Evolutionary conservation across 2,329 filamentous ascomycete species (phyloP), one percentile per base, ranked within the genome.

Genomic region (Cytospora piceicola): DNA sequence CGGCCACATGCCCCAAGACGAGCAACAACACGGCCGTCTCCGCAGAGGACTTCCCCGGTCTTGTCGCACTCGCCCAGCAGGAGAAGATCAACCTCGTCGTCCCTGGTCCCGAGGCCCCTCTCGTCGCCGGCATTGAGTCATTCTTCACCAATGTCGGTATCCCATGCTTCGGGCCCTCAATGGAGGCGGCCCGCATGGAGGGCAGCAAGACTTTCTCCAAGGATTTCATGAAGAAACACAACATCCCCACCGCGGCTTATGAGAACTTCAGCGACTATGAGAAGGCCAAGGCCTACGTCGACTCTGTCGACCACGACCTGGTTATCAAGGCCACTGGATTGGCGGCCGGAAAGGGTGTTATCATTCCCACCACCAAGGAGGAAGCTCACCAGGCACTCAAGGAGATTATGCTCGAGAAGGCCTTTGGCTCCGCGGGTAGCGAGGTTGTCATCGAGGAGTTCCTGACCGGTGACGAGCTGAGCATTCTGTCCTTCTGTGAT

Each of bases 201-300:
- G 95, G 95, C 67, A 96, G 92, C 80, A 99, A 99, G 83, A 92
- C 94, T 14, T 98, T 96, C 77, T 93, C 92, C 68, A 99, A 99
- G 77, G 94, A 98, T 77, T 98, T 98, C 75, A 99, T 98, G 95
- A 90, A 91, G 78, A 88, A 90, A 70, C 88, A 96, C 79, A 85
- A 85, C 73, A 96, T 99, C 72, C 94, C 94, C 46, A 98, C 95
- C 0, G 95, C 95, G 20, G 88, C 86, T 49, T 98, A 97, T 80
- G 87, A 90, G 77, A 97, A 96, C 81, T 97, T 98, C 75, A 87
- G 83, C 76, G 84, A 91, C 72, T 94, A 91, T 77, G 85, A 90
- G 63, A 81, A 86, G 56, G 93, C 93, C 17, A 81, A 83, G 70
- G 80, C 86, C 71, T 96, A 98, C 75, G 81, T 98, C 60, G 88